Conservation (phyloP, 495 filamentous ascomycete species). For the Terfezia boudieri region DNA sequence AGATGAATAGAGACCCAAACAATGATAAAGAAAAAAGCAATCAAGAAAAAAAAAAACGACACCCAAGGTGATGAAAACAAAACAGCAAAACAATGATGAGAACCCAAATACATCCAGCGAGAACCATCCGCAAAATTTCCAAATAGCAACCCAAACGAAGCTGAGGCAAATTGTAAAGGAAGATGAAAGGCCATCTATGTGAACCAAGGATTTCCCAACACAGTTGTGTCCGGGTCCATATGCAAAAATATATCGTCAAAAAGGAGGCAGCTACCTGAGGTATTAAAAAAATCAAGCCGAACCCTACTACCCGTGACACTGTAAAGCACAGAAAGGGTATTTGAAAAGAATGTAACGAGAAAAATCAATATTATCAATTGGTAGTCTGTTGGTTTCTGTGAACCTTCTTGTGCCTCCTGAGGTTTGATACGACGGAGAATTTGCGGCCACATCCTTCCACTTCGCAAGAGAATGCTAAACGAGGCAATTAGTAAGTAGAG, state of each 20-base stretch:
- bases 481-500: conserved; percentile 3
- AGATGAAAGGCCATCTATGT: not conserved
- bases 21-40: not conserved
- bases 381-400: conserved; percentile 49
- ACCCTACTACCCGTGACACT: not conserved
- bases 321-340: not conserved
- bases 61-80: not conserved
- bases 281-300: not conserved
- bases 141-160: too few species aligned
- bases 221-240: not conserved
- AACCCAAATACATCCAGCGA: not conserved
- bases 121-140: too few species aligned
- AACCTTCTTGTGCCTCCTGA: conserved; percentile 87
- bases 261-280: not conserved
- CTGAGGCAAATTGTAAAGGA: too few species aligned
- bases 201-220: not conserved
- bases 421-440: conserved; percentile 94
- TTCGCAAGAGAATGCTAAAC: conserved; percentile 71
- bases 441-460: conserved; percentile 88
- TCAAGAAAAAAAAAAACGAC: not conserved
- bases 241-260: not conserved
- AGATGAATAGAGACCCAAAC: not conserved
- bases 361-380: not conserved
- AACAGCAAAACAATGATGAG: not conserved
- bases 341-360: not conserved